Percentiles rank a stretch among this genome's conserved stretches.
These are phyloP conservation scores for Aspergillus ruber DNA, from an alignment of 2,329 filamentous ascomycete genomes.

Conservation along the genomic window DNA sequence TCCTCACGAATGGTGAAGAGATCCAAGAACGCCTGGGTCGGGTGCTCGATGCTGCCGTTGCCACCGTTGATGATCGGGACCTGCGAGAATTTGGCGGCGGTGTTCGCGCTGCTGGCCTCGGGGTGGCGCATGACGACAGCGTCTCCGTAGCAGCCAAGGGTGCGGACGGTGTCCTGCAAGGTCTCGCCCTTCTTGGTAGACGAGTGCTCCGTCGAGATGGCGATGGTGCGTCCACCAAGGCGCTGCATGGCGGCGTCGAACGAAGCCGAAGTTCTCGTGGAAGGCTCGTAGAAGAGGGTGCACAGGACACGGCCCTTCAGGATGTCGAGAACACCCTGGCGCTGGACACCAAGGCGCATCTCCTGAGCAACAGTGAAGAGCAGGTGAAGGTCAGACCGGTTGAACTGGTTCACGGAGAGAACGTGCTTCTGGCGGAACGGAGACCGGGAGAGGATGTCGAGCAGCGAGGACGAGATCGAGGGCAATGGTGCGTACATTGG, in stretches of 20 bases:
- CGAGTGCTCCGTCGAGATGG: conserved; percentile 74
- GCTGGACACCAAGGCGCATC: conserved; percentile 92
- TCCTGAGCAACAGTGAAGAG: conserved; percentile 96
- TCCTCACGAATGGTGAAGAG: conserved; percentile 98
- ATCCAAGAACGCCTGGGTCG: conserved; percentile 94
- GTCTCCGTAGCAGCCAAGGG: conserved; percentile 88
- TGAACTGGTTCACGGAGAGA: conserved; percentile 86
- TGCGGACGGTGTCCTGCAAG: conserved; percentile 87
- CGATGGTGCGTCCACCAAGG: conserved; percentile 78
- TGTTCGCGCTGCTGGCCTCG: conserved; percentile 69
- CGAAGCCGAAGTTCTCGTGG: conserved; percentile 87
- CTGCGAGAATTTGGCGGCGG: conserved; percentile 77
- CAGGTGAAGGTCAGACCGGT: conserved; percentile 77
- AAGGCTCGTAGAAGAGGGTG: conserved; percentile 96
- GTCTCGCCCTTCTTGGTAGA: conserved; percentile 92
- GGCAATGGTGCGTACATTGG: conserved; percentile 43
- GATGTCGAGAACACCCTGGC: conserved; percentile 80
- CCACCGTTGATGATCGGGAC: conserved; percentile 96
- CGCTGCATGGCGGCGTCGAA: conserved; percentile 99
- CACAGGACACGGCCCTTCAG: conserved; percentile 80
- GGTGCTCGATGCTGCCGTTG: conserved; percentile 92
- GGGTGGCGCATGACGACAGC: conserved; percentile 95
- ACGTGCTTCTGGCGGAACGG: conserved; percentile 87
- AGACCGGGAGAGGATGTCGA: conserved; percentile 68
- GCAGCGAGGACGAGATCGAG: conserved; percentile 53